phyloP scores from a whole-genome alignment of 2,329 filamentous ascomycete genomes.

The Rhinocladiella mackenziei region DNA sequence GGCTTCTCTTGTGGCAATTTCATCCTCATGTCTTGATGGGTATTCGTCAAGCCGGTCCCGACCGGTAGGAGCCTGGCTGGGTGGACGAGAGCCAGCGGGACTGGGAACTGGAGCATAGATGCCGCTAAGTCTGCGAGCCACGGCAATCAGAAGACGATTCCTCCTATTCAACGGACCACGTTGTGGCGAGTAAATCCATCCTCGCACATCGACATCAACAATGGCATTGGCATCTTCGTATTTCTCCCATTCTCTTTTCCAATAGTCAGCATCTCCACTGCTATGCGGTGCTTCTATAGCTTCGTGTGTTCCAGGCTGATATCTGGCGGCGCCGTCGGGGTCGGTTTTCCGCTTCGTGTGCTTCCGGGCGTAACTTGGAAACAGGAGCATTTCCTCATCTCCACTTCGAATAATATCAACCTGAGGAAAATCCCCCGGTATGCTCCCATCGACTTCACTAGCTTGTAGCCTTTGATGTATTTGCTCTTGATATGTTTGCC shows the following conservation, averaged over 20 bases:
- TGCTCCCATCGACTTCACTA: conserved; percentile 47
- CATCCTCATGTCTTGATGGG: conserved; percentile 55
- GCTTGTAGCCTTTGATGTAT: conserved; percentile 47
- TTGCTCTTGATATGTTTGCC: conserved; percentile 61
- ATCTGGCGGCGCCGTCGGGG: conserved; percentile 29
- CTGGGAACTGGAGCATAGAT: conserved; percentile 62
- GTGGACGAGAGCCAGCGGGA: conserved; percentile 42
- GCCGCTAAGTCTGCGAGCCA: conserved; percentile 83
- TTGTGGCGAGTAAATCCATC: conserved; percentile 90
- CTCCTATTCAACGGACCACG: conserved; percentile 78
- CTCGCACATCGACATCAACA: conserved; percentile 89
- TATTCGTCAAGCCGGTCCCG: conserved; percentile 43
- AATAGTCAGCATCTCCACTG: conserved; percentile 66
- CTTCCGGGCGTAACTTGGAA: conserved; percentile 84
- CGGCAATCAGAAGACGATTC: conserved; percentile 78
- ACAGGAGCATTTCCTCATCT: conserved; percentile 88
- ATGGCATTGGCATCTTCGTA: conserved; percentile 78
- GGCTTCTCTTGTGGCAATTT: conserved; percentile 69
- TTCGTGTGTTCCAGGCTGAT: conserved; percentile 33
- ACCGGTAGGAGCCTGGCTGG: conserved; percentile 41
- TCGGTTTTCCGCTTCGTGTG: conserved; percentile 53
- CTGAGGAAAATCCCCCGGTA: conserved; percentile 77
- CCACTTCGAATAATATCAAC: conserved; percentile 74
- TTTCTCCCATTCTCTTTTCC: conserved; percentile 72
- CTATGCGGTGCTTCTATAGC: conserved; percentile 41